These are phyloP conservation scores for Entrophospora sp. DNA, from an alignment of 192 early-diverging fungal genomes.

Conservation along the genomic window DNA sequence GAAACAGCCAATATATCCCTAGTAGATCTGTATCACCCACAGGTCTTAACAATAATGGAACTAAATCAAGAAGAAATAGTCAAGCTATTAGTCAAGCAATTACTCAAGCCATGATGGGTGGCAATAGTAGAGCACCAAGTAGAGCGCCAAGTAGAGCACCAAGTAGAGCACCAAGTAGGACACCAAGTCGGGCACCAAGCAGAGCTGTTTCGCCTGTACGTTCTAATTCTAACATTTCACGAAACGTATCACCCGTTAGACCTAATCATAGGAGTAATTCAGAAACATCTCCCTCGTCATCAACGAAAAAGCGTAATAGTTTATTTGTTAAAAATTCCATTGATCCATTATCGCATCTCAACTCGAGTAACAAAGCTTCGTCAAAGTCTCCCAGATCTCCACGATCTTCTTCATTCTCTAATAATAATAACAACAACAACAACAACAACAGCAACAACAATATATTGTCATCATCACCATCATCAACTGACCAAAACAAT, in stretches of 20 bases:
- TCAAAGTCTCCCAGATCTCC: not conserved
- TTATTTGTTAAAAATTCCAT: not conserved
- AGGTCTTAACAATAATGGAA: not conserved
- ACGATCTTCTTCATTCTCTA: too few relatives aligned
- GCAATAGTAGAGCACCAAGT: not conserved
- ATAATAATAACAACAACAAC: too few relatives aligned
- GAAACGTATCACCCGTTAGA: not conserved
- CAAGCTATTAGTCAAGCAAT: not conserved
- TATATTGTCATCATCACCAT: not conserved
- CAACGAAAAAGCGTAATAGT: not conserved
- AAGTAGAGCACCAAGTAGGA: not conserved
- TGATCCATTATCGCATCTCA: not conserved
- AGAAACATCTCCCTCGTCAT: not conserved
- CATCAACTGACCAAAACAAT: not conserved
- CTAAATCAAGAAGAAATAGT: not conserved
- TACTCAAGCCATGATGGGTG: not conserved
- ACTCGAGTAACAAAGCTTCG: not conserved
- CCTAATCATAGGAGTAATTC: not conserved
- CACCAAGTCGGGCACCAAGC: not conserved
- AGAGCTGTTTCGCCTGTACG: not conserved
- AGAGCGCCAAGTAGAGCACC: not conserved
- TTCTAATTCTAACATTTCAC: not conserved
- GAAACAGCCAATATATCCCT: not conserved
- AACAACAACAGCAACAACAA: too few relatives aligned
- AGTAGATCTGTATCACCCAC: constrained; percentile 12